phyloP scores from a whole-genome alignment of 1,139 yeast species.

The Pneumocystis murina region DNA sequence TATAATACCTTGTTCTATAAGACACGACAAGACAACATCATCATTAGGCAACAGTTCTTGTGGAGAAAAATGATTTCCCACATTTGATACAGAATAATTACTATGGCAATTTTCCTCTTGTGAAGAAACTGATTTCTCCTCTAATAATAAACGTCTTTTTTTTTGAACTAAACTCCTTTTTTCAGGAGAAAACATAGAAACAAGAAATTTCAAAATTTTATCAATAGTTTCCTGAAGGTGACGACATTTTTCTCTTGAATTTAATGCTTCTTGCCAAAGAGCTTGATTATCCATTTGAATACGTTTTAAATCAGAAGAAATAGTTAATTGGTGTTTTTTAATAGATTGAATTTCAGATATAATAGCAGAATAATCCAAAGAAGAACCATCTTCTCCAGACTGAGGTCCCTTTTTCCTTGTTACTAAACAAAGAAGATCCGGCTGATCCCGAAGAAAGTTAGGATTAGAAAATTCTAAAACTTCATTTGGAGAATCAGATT shows the following conservation, averaged over 20 bases:
- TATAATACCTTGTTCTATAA: background rate
- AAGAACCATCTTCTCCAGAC: constrained; percentile 29
- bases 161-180: constrained; percentile 40
- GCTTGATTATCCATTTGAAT: constrained; percentile 77
- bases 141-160: background rate
- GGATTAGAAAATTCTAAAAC: constrained; percentile 13
- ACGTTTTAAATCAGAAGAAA: constrained; percentile 69
- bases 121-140: background rate
- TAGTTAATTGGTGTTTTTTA: constrained; percentile 61
- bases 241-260: constrained; percentile 71
- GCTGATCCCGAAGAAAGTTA: constrained; percentile 54
- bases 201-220: constrained; percentile 71
- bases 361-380: constrained; percentile 21
- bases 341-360: constrained; percentile 62
- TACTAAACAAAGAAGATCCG: constrained; percentile 44
- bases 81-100: background rate
- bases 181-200: constrained; percentile 33
- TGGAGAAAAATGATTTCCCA: background rate
- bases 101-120: background rate
- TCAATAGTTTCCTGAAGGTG: constrained; percentile 79
- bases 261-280: constrained; percentile 76
- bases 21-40: background rate
- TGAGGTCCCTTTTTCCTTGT: constrained; percentile 18
- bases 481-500: constrained; percentile 10
- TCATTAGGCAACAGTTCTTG: background rate